phyloP scores from a whole-genome alignment of 441 rosid species.

The Oxalis stricta region DNA sequence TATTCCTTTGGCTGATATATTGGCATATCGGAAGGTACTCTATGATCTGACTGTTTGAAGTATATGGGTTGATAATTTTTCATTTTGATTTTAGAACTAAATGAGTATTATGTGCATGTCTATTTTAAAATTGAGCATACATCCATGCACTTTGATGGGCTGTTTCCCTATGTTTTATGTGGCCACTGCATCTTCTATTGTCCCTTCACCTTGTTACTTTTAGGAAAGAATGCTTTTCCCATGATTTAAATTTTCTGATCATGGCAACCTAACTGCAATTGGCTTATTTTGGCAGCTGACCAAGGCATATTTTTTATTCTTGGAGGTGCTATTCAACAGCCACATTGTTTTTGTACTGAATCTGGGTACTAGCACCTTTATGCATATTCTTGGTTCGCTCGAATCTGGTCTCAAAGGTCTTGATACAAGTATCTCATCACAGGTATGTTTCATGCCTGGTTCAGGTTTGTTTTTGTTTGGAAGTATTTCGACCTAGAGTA shows the following conservation, averaged over 20 bases:
- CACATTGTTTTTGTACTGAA: slow-evolving; percentile 65
- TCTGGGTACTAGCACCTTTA: slow-evolving; percentile 75
- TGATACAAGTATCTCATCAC: slow-evolving; percentile 82
- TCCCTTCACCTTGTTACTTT: background rate
- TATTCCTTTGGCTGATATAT: slow-evolving; percentile 82
- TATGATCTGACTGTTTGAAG: background rate
- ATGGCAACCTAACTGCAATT: background rate
- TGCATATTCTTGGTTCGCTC: slow-evolving; percentile 91
- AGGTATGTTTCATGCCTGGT: slow-evolving; percentile 33
- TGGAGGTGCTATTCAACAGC: slow-evolving; percentile 80
- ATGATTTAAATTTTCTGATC: background rate
- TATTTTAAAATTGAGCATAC: too few species aligned
- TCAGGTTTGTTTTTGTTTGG: too few species aligned
- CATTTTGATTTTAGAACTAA: background rate
- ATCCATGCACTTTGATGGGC: too few species aligned
- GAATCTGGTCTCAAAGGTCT: slow-evolving; percentile 95
- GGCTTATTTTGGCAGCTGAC: slow-evolving; percentile 49
- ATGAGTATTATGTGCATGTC: background rate
- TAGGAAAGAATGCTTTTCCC: background rate
- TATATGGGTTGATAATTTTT: background rate
- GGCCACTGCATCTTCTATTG: background rate
- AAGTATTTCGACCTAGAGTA: too few species aligned
- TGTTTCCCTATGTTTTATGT: too few species aligned
- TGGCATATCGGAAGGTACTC: slow-evolving; percentile 85
- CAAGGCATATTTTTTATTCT: slow-evolving; percentile 85